Evolutionary conservation across 495 filamentous ascomycete species (phyloP), one percentile per base, ranked within the genome.

Genomic region (Parathielavia appendiculata): DNA sequence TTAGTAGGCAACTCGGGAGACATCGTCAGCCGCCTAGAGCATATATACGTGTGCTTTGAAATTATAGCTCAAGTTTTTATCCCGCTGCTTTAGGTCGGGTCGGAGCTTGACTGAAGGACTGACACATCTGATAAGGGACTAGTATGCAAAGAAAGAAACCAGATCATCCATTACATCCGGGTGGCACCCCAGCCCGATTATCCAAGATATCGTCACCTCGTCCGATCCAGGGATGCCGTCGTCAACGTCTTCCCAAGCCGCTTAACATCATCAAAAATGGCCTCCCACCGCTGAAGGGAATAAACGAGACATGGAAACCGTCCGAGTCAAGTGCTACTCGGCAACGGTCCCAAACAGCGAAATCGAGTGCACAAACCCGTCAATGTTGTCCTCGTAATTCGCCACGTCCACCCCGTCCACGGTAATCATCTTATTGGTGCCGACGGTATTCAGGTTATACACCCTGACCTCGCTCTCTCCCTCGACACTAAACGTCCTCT

Each of bases 401-500:
- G 79, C 83, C 22, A 84, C 40, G 50, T 79, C 74, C 19, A 56
- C 65, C 0, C 79, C 82, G 65, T 85, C 73, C 35, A 70, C 49
- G 14, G 70, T 76, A 2, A 73, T 57, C 76, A 79, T 78, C 30
- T 71, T 72, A 20, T 60, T 69, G 6, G 71, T 66, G 10, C 76
- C 78, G 5, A 79, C 69, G 1, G 80, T 82, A 57, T 81, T 83
- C 20, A 85, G 66, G 54, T 80, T 73, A 51, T 78, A 81, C 30
- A 81, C 64, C 32, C 60, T 60, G 16, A 82, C 62, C 8, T 69
- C 55, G 47, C 64, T 75, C 55, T 57, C 62, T 59, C 61, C 55
- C 51, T 81, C 81, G 14, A 87, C 66, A 48, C 78, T 78, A 66
- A 87, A 78, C 17, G 88, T 88, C 10, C 77, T 66, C 41, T 70